A percentile compares a stretch with the other conserved stretches of the same genome.
Conservation (phyloP, 805 yeast genomes). For the Metschnikowia gelsemii region DNA sequence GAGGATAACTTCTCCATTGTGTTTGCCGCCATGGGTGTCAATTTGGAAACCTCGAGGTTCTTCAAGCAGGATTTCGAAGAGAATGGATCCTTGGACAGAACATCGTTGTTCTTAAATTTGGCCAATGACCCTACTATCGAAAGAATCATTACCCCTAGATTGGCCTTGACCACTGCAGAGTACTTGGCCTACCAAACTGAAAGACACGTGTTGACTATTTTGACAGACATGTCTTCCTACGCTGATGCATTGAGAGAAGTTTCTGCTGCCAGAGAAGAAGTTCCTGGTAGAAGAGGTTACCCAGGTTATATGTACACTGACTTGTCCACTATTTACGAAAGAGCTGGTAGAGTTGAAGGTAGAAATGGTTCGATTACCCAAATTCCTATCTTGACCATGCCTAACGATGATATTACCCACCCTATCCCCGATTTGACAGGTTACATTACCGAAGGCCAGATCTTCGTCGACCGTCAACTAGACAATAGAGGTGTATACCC, state of each 20-base stretch:
- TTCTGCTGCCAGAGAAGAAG: conserved; percentile 99
- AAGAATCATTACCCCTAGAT: conserved; percentile 98
- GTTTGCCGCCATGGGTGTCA: conserved; percentile 99
- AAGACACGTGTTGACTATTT: conserved; percentile 95
- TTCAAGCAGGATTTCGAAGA: conserved; percentile 99
- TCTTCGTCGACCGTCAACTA: conserved; percentile 94
- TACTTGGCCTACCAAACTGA: conserved; percentile 98
- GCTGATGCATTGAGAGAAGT: conserved; percentile 99
- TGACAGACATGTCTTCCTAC: conserved; percentile 99
- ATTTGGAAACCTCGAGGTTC: conserved; percentile 96
- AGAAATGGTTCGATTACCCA: conserved; percentile 99
- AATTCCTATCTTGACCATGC: conserved; percentile 98
- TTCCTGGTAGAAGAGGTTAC: conserved; percentile 99
- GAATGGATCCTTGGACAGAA: conserved; percentile 97
- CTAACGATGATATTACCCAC: conserved; percentile 99
- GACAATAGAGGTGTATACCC: conserved; percentile 97
- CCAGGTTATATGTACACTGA: conserved; percentile 99
- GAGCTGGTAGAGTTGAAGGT: conserved; percentile 99
- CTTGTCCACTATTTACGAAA: conserved; percentile 97
- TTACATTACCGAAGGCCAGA: conserved; percentile 98
- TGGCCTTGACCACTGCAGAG: conserved; percentile 98
- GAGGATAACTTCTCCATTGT: conserved; percentile 99
- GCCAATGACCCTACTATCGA: conserved; percentile 99
- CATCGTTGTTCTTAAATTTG: conserved; percentile 91
- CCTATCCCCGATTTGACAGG: conserved; percentile 99